These are phyloP conservation scores for Fusarium armeniacum DNA, from an alignment of 2,329 filamentous ascomycete genomes.

Conservation along the genomic window DNA sequence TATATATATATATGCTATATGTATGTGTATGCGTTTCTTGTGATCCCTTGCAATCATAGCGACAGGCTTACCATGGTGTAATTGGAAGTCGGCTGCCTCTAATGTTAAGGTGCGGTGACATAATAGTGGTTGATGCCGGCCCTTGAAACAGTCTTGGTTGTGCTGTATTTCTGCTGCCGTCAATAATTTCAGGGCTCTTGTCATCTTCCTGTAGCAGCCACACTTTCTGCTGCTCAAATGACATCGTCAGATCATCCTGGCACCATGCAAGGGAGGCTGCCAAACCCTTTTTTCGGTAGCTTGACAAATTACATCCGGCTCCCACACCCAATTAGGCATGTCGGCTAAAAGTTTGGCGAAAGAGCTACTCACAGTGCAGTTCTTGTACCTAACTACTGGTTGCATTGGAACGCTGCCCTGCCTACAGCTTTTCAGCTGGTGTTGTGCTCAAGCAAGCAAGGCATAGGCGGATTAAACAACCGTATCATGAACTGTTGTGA, in stretches of 20 bases:
- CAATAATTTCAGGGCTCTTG: not conserved
- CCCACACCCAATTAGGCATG: constrained; percentile 21
- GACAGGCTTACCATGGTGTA: not conserved
- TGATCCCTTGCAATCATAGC: not conserved
- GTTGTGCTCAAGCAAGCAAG: not conserved
- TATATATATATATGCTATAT: not conserved
- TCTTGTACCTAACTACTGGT: not conserved
- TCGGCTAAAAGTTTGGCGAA: constrained; percentile 15
- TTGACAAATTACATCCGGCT: constrained; percentile 29
- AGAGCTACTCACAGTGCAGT: constrained; percentile 5
- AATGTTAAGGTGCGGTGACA: not conserved
- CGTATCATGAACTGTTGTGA: constrained; percentile 2
- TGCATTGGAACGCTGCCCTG: constrained; percentile 17
- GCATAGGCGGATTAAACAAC: not conserved
- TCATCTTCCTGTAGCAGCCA: not conserved
- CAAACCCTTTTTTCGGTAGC: constrained; percentile 27
- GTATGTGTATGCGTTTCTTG: not conserved
- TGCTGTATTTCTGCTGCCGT: not conserved
- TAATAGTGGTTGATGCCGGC: not conserved
- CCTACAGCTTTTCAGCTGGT: constrained; percentile 18
- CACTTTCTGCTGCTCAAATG: not conserved
- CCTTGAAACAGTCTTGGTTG: not conserved
- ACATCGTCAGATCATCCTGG: constrained; percentile 4
- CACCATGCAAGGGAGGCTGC: constrained; percentile 35
- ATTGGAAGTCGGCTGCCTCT: not conserved